phyloP scores from a whole-genome alignment of 805 yeast species.

The Yarrowia divulgata region DNA sequence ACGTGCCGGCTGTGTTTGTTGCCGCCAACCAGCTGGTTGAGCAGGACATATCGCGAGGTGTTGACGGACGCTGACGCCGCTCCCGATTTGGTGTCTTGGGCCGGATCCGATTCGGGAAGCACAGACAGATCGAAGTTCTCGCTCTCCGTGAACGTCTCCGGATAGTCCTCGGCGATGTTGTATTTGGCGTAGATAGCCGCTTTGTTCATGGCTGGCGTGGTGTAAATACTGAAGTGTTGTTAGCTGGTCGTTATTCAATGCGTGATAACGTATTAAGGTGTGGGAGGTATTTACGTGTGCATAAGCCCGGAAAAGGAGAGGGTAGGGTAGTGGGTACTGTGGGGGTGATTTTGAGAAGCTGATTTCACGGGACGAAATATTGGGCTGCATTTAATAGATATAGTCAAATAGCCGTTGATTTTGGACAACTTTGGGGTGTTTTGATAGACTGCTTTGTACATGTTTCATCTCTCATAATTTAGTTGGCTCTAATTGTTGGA shows the following conservation, averaged over 20 bases:
- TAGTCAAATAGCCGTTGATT: no score
- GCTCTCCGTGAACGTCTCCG: conserved; percentile 26
- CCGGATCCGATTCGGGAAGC: conserved; percentile 23
- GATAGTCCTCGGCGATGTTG: conserved; percentile 32
- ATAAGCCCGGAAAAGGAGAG: not conserved
- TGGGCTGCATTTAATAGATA: no score
- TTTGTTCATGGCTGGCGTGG: conserved; percentile 19
- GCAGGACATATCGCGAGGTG: conserved; percentile 41
- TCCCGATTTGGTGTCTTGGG: conserved; percentile 23
- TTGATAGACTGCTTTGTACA: no score
- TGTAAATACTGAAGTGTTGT: no score
- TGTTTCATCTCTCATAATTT: no score
- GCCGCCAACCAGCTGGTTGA: conserved; percentile 45
- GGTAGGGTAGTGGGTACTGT: not conserved
- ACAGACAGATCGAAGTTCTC: conserved; percentile 25
- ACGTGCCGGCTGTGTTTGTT: conserved; percentile 42
- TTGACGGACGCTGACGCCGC: conserved; percentile 35
- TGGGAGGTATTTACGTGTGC: conserved; percentile 32
- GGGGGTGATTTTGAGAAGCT: no score
- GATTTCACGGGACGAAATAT: no score
- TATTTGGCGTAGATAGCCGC: conserved; percentile 37
- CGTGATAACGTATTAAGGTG: conserved; percentile 28
- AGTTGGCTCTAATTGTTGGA: no score
- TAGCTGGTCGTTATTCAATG: no score
- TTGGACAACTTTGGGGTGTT: no score